These are phyloP conservation scores for Pestalotiopsis sp. DNA, from an alignment of 2,329 filamentous ascomycete species.

Conservation along the genomic window DNA sequence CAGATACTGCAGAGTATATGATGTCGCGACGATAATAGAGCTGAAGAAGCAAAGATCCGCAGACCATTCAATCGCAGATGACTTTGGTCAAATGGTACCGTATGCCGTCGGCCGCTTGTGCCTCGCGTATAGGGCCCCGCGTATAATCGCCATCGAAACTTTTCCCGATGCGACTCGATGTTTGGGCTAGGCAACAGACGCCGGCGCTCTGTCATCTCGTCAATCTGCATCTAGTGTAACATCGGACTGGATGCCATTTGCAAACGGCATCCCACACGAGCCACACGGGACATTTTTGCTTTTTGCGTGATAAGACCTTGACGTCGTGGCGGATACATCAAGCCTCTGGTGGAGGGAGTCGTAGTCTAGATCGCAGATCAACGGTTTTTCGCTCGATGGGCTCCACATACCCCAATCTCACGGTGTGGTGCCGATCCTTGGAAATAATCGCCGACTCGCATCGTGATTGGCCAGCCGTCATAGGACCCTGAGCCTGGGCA, in stretches of 20 bases:
- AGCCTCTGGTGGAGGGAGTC: neutral
- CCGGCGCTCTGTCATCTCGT: neutral
- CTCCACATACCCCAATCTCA: constrained; percentile 4
- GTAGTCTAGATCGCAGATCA: constrained; percentile 9
- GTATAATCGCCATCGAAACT: neutral
- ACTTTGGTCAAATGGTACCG: neutral
- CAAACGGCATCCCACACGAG: neutral
- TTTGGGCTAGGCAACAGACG: neutral
- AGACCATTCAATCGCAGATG: neutral
- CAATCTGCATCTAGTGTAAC: neutral
- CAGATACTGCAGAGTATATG: no score
- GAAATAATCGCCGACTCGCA: neutral
- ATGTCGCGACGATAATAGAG: neutral
- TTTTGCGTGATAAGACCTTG: constrained; percentile 5
- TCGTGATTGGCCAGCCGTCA: neutral
- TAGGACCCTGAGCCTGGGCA: constrained; percentile 1
- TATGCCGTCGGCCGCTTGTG: neutral
- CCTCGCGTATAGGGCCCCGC: neutral
- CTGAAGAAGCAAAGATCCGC: neutral
- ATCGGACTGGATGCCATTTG: neutral
- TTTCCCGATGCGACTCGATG: neutral
- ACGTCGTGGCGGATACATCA: constrained; percentile 1
- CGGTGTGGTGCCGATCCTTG: neutral
- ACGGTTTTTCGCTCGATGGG: constrained; percentile 5
- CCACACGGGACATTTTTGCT: neutral